Conservation (phyloP, 805 yeast genomes). For the Kuraishia floccosa region DNA sequence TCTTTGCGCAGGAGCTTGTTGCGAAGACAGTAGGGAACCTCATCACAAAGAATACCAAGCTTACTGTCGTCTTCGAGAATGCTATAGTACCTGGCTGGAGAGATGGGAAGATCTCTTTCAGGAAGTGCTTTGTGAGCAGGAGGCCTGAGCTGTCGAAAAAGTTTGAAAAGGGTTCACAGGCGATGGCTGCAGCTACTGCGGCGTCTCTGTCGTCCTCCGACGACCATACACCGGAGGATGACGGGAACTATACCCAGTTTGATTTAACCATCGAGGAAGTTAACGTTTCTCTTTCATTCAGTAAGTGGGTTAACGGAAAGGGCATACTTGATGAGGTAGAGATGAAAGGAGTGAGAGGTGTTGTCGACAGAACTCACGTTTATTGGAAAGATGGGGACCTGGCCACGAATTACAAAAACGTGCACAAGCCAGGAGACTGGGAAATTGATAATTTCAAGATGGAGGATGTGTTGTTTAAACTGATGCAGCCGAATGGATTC, state of each 20-base stretch:
- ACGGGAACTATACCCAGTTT: constrained; percentile 94
- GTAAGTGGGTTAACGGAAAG: constrained; percentile 81
- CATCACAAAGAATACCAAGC: constrained; percentile 71
- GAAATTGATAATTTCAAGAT: constrained; percentile 75
- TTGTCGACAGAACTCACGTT: constrained; percentile 84
- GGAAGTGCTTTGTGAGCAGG: constrained; percentile 75
- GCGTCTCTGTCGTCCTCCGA: constrained; percentile 6
- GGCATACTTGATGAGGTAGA: constrained; percentile 80
- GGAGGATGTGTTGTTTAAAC: constrained; percentile 76
- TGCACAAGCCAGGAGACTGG: constrained; percentile 80
- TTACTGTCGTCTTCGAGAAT: constrained; percentile 80
- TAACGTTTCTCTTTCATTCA: constrained; percentile 66
- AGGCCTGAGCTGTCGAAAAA: constrained; percentile 47
- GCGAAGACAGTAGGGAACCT: constrained; percentile 75
- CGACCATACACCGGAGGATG: constrained; percentile 30
- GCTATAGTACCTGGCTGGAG: constrained; percentile 95
- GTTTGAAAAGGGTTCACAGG: constrained; percentile 64
- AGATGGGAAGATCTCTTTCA: constrained; percentile 74
- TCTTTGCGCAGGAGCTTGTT: constrained; percentile 80
- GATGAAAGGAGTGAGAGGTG: constrained; percentile 80
- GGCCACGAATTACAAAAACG: constrained; percentile 64
- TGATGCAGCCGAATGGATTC: constrained; percentile 72
- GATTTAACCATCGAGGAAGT: constrained; percentile 85
- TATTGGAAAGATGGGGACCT: constrained; percentile 74
- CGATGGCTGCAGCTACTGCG: constrained; percentile 56